These are phyloP conservation scores for Fallopia convolvulus DNA, from an alignment of 148 eudicot genomes.

Conservation along the genomic window DNA sequence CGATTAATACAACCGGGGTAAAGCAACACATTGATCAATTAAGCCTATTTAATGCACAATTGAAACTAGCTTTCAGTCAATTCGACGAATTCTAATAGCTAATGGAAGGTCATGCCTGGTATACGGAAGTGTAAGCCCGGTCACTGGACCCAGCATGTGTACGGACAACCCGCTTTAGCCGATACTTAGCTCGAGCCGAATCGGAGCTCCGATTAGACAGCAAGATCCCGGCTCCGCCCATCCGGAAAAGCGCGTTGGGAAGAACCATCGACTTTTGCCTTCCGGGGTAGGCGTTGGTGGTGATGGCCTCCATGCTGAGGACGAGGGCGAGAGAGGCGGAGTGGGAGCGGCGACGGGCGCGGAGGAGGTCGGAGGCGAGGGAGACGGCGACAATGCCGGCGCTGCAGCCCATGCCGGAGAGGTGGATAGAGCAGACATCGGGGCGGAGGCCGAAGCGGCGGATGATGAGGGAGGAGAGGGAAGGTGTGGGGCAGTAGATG, in stretches of 20 bases:
- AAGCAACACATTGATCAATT: neutral
- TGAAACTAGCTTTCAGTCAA: neutral
- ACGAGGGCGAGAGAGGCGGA: conserved; percentile 25
- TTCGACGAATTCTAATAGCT: too few relatives aligned
- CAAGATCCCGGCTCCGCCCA: conserved; percentile 34
- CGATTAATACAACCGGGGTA: neutral
- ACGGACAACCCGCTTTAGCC: conserved; percentile 27
- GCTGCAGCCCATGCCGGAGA: conserved; percentile 43
- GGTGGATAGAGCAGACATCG: conserved; percentile 23
- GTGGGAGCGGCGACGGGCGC: conserved; percentile 24
- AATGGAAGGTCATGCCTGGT: neutral
- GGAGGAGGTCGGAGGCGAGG: conserved; percentile 33
- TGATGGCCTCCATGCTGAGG: conserved; percentile 37
- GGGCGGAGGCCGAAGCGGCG: conserved; percentile 29
- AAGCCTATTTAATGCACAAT: neutral
- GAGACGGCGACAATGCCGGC: conserved; percentile 33
- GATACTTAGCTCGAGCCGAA: conserved; percentile 24
- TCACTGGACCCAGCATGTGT: conserved; percentile 32
- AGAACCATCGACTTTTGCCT: conserved; percentile 30
- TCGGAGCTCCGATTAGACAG: conserved; percentile 26
- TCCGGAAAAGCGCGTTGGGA: conserved; percentile 32
- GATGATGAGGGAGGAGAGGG: conserved; percentile 30
- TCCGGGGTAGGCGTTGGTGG: conserved; percentile 27
- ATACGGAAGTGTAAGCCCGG: conserved; percentile 29
- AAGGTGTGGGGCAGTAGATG: conserved; percentile 38